Conservation (phyloP, 2,329 filamentous ascomycete species). For the Tolypocladium paradoxum region DNA sequence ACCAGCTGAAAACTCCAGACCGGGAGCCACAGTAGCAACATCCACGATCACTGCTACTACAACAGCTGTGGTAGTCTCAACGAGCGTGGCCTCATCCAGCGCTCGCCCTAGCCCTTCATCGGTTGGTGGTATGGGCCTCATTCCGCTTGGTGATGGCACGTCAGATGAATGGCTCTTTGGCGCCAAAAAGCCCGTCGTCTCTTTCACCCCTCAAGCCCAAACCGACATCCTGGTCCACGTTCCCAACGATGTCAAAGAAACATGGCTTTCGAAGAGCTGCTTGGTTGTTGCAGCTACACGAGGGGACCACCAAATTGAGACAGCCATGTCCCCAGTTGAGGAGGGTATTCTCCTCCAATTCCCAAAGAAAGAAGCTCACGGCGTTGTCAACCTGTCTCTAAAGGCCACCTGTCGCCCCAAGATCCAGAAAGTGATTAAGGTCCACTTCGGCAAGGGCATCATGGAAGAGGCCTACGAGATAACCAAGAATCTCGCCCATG, state of each 20-base stretch:
- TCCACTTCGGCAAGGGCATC: constrained; percentile 45
- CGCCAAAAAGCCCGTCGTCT: constrained; percentile 19
- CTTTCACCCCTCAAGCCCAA: constrained; percentile 22
- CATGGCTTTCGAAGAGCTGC: constrained; percentile 46
- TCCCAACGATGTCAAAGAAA: constrained; percentile 35
- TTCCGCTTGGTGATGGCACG: constrained; percentile 17
- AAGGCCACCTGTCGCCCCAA: constrained; percentile 47
- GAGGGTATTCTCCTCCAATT: constrained; percentile 44
- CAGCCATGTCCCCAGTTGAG: constrained; percentile 34
- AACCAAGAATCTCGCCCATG: constrained; percentile 31
- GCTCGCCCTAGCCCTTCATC: constrained; percentile 3
- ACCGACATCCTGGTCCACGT: constrained; percentile 45
- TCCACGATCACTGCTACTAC: constrained; percentile 13
- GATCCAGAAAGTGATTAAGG: constrained; percentile 48
- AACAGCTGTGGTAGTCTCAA: constrained; percentile 3
- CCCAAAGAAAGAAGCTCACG: constrained; percentile 42
- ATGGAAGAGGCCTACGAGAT: constrained; percentile 33
- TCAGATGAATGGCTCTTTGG: constrained; percentile 24
- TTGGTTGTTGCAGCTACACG: constrained; percentile 45
- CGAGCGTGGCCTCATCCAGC: constrained; percentile 5
- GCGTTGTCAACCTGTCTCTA: constrained; percentile 46
- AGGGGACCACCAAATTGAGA: constrained; percentile 33
- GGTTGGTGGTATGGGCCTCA: constrained; percentile 14
- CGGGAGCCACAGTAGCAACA: constrained; percentile 1
- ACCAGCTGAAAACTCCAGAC: constrained; percentile 2